Evolutionary conservation across 768 basidiomycete genomes (phyloP), one percentile per base, ranked within the genome.

Genomic region (Postia placenta): DNA sequence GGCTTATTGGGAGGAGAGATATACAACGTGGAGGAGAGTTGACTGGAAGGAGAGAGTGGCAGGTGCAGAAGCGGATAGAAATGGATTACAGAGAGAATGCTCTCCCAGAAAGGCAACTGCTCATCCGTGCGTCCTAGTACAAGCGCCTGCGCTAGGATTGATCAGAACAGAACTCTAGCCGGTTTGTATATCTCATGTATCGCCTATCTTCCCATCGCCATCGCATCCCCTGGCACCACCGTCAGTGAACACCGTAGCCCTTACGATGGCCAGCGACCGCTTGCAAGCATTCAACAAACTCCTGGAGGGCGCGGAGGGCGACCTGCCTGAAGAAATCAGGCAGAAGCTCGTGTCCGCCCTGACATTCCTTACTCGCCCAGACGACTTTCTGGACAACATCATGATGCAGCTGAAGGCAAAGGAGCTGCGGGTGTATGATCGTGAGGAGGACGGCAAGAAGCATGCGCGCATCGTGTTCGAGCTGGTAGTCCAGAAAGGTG

Each of bases 271-370:
- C n/a, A n/a, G n/a, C n/a, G n/a, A n/a, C n/a, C n/a, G n/a, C n/a
- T n/a, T n/a, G n/a, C n/a, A n/a, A n/a, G n/a, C n/a, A n/a, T n/a
- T n/a, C n/a, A n/a, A n/a, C n/a, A n/a, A 7, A 23, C 42, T 14
- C 42, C 9, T 42, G 11, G 30, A 22, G 28, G 20, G 22, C n/a
- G 44, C 33, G 9, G 14, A 83, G 48, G 79, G 80, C 2, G 73
- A 84, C 53, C 59, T 65, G 15, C 57, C 69, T 28, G 74, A 75
- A 1, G 75, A 76, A 50, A 76, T 83, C 42, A 12, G 22, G 46
- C 17, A 78, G 44, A 75, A 74, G 56, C 77, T 79, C 0, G 80
- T 82, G 57, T 81, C 69, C 55, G 33, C 22, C 6, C 4, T 26
- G 2, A 25, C 46, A 5, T 27, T 67, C 69, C 2, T 71, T 27